A percentile compares a stretch with the other conserved stretches of the same genome.
Conservation (phyloP, 306 rosid species). For the Psophocarpus tetragonolobus region DNA sequence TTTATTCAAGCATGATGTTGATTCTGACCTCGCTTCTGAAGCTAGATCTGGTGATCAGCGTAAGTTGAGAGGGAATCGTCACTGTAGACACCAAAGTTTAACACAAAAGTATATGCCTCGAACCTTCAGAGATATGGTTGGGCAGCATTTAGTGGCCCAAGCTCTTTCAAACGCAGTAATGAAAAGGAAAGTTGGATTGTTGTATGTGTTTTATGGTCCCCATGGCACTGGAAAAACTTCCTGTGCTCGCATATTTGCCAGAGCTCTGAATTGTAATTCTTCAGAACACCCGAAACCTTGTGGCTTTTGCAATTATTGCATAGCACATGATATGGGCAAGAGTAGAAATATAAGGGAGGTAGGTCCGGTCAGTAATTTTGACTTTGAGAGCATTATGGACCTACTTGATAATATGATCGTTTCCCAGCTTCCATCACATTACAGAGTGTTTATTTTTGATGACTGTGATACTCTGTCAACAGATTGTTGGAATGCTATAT, state of each 20-base stretch:
- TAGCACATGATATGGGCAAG: slow-evolving; percentile 79
- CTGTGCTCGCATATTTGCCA: slow-evolving; percentile 86
- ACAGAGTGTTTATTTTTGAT: slow-evolving; percentile 86
- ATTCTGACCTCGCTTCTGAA: slow-evolving; percentile 93
- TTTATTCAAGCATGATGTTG: slow-evolving; percentile 73
- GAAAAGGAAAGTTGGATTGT: slow-evolving; percentile 74
- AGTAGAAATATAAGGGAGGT: slow-evolving; percentile 80
- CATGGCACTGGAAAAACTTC: slow-evolving; percentile 98
- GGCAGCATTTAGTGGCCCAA: slow-evolving; percentile 91
- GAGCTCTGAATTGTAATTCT: slow-evolving; percentile 93
- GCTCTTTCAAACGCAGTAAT: slow-evolving; percentile 93
- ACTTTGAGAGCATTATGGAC: slow-evolving; percentile 83
- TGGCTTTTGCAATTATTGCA: slow-evolving; percentile 90
- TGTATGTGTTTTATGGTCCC: slow-evolving; percentile 95
- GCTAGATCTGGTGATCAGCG: slow-evolving; percentile 75
- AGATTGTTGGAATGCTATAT: slow-evolving; percentile 92
- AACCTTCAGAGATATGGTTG: slow-evolving; percentile 86
- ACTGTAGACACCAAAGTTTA: slow-evolving; percentile 74
- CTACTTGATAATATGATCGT: slow-evolving; percentile 76
- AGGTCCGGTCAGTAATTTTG: slow-evolving; percentile 88
- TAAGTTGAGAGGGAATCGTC: slow-evolving; percentile 60
- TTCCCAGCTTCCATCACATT: slow-evolving; percentile 76
- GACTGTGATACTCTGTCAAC: slow-evolving; percentile 83
- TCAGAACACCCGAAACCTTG: slow-evolving; percentile 83
- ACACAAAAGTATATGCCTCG: slow-evolving; percentile 89